These are phyloP conservation scores for Gnaphalium uliginosum DNA, from an alignment of 129 eudicot species.

Conservation along the genomic window DNA sequence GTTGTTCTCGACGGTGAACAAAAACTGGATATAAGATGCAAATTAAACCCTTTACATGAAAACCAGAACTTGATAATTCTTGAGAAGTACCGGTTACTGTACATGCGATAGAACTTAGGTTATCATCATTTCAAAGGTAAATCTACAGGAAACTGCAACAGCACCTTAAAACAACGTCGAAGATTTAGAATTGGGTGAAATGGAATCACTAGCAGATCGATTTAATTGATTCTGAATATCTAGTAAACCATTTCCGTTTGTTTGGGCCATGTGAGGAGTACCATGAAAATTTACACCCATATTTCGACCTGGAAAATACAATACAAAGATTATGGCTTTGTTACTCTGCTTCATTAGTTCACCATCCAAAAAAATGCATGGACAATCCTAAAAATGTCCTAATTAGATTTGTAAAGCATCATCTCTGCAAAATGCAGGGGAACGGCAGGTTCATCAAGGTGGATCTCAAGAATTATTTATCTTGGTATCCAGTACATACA, in stretches of 20 bases:
- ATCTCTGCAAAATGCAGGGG: constrained; percentile 7
- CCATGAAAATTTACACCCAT: constrained; percentile 38
- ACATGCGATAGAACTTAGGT: constrained; percentile 22
- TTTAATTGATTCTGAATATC: constrained; percentile 26
- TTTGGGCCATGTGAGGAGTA: constrained; percentile 37
- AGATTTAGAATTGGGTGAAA: constrained; percentile 31
- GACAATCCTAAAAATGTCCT: too few relatives aligned
- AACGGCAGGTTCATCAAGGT: background rate
- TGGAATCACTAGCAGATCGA: constrained; percentile 27
- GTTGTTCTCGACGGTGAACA: background rate
- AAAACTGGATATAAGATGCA: constrained; percentile 4
- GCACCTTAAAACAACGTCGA: constrained; percentile 35
- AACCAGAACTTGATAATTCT: constrained; percentile 17
- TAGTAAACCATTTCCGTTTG: constrained; percentile 24
- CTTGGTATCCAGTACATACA: background rate
- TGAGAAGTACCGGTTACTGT: constrained; percentile 12
- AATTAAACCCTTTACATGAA: constrained; percentile 20
- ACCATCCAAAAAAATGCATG: too few relatives aligned
- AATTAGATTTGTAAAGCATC: constrained; percentile 10
- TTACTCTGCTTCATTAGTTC: background rate
- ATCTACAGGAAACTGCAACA: background rate
- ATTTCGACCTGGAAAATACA: constrained; percentile 48
- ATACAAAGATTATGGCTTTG: constrained; percentile 1
- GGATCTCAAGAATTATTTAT: background rate
- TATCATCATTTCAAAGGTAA: constrained; percentile 1